Evolutionary conservation across 208 protist species (phyloP).

Genomic region (Wallacemonas sp.): DNA sequence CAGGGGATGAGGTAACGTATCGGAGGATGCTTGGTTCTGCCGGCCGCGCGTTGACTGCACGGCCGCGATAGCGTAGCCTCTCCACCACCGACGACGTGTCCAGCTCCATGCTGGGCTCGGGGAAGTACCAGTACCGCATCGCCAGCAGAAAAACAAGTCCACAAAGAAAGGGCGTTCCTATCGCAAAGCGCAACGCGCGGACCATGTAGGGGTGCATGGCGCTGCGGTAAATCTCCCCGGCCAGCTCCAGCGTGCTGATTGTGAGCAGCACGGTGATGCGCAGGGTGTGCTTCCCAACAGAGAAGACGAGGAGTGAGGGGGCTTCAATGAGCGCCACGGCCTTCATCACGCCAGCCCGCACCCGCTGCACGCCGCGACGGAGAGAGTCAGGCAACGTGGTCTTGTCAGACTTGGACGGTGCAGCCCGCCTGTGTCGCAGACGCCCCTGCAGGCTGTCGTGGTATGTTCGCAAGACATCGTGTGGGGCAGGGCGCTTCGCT

Average conservation of each 20-base stretch:
- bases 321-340: conserved; percentile 18
- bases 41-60: not conserved
- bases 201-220: conserved; percentile 30
- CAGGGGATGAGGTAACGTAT: too few relatives aligned
- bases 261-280: conserved; percentile 23
- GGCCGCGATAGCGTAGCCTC: not conserved
- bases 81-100: conserved; percentile 32
- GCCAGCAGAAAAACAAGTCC: conserved; percentile 35
- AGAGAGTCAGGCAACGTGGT: too few relatives aligned
- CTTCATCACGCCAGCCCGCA: not conserved
- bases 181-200: conserved; percentile 32
- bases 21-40: not conserved
- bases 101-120: conserved; percentile 17
- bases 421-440: too few relatives aligned
- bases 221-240: conserved; percentile 32
- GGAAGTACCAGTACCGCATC: conserved; percentile 42
- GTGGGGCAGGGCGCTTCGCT: too few relatives aligned
- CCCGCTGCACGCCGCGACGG: not conserved
- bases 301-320: conserved; percentile 6
- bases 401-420: too few relatives aligned
- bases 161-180: conserved; percentile 33
- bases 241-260: conserved; percentile 21
- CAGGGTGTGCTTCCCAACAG: conserved; percentile 8
- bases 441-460: too few relatives aligned
- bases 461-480: too few relatives aligned